Base-by-base conservation (phyloP, 177 flowering plant species). In the Viscum album region DNA sequence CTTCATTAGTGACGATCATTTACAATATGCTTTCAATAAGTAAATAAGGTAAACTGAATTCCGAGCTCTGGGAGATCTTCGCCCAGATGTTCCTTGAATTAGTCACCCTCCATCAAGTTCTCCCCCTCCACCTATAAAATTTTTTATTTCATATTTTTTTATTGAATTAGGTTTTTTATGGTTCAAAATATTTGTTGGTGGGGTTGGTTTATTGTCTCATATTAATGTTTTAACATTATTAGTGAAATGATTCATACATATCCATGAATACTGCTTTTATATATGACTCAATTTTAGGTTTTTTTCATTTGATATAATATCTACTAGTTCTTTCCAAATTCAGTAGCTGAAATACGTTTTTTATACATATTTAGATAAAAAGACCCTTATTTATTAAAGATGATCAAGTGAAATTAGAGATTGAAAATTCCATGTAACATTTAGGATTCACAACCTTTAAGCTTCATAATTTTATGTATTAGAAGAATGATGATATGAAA, bases 391-490 rank as follows among this genome's bases (percentile, higher is more conserved):
- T 95, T 82, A 75, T 90, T 12, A 89, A 92, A 74, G 99, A 95
- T 76, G 99, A 92, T 54, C 84, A 79, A 19, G 85, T 86, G 50
- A 95, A 92, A 71, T 80, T 86, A 8, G 96, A 86, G 75, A 90
- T 98, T 30, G 99, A 92, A 70, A 78, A 79, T n/a, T 97, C 95
- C n/a, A 95, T 90, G 74, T 86, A 89, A 35, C 95, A 97, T 0
- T 97, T 95, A 56, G 98, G 92, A 80, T 89, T 85, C 72, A 85
- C 92, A 31, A 85, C 91, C 0, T 75, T 95, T 85, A 97, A 95
- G 88, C 90, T 95, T 73, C 97, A 92, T 69, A 95, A 90, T 72
- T 75, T 95, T 84, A 81, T 92, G 88, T 95, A 95, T 66, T 98
- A 95, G 84, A 95, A 92, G 75, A 90, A 79, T 74, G 98, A 92